These are phyloP conservation scores for Coemansia sp. DNA, from an alignment of 192 early-diverging fungal species.

Conservation along the genomic window DNA sequence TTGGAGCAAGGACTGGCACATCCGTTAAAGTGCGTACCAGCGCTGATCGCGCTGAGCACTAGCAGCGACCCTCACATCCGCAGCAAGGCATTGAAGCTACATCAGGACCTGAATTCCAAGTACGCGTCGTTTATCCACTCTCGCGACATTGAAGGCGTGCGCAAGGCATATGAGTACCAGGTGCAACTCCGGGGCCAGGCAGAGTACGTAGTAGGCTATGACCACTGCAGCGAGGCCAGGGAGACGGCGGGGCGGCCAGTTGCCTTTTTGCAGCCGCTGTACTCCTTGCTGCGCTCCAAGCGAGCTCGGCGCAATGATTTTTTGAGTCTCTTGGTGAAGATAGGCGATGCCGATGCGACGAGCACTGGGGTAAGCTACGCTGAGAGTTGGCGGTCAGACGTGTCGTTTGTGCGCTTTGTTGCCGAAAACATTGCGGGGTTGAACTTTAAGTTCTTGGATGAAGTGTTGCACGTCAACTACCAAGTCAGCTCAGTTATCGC, in stretches of 20 bases:
- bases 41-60: slow-evolving; percentile 83
- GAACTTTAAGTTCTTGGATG: slow-evolving; percentile 79
- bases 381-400: slow-evolving; percentile 46
- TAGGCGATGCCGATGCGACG: slow-evolving; percentile 65
- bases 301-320: slow-evolving; percentile 74
- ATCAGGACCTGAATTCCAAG: slow-evolving; percentile 78
- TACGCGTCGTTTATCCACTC: slow-evolving; percentile 89
- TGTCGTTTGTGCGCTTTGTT: slow-evolving; percentile 71
- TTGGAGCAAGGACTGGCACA: slow-evolving; percentile 91
- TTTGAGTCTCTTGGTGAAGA: slow-evolving; percentile 66
- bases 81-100: slow-evolving; percentile 71
- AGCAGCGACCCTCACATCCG: slow-evolving; percentile 64
- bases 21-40: slow-evolving; percentile 90
- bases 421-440: slow-evolving; percentile 83
- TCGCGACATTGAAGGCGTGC: slow-evolving; percentile 76
- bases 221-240: slow-evolving; percentile 22
- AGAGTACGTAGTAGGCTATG: slow-evolving; percentile 52
- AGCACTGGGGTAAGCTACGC: slow-evolving; percentile 3
- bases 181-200: slow-evolving; percentile 34
- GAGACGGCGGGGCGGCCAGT: slow-evolving; percentile 45
- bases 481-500: slow-evolving; percentile 74
- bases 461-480: slow-evolving; percentile 77
- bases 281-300: slow-evolving; percentile 67
- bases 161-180: slow-evolving; percentile 76
- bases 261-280: slow-evolving; percentile 69